Evolutionary conservation across 2,329 filamentous ascomycete genomes (phyloP).

Genomic region (Phaeosphaeria sp.): DNA sequence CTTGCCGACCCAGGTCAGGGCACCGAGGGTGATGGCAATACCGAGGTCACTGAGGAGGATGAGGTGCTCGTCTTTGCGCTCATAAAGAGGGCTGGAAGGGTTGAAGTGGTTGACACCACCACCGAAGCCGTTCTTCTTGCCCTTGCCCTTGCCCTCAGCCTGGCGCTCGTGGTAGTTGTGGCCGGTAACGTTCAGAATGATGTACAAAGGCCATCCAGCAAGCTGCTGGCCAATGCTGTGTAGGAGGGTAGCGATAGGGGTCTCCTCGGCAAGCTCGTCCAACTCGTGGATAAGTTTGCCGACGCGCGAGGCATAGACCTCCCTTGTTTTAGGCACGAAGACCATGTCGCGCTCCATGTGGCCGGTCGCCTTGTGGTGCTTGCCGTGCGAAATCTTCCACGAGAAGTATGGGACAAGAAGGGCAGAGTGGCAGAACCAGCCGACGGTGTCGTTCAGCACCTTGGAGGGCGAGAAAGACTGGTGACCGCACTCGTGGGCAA

Average conservation of each 20-base stretch:
- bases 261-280: slow-evolving; percentile 90
- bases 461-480: slow-evolving; percentile 95
- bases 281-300: slow-evolving; percentile 82
- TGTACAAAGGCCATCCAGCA: slow-evolving; percentile 90
- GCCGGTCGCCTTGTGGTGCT: slow-evolving; percentile 99
- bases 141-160: slow-evolving; percentile 88
- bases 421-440: slow-evolving; percentile 87
- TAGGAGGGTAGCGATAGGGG: slow-evolving; percentile 79
- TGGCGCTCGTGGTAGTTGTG: slow-evolving; percentile 94
- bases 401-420: slow-evolving; percentile 97
- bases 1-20: slow-evolving; percentile 72
- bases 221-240: slow-evolving; percentile 85
- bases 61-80: slow-evolving; percentile 86
- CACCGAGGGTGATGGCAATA: slow-evolving; percentile 63
- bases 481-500: slow-evolving; percentile 98
- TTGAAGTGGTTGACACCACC: slow-evolving; percentile 95
- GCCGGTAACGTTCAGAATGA: slow-evolving; percentile 90
- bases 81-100: slow-evolving; percentile 86
- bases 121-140: slow-evolving; percentile 83
- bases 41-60: slow-evolving; percentile 89
- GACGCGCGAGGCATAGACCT: slow-evolving; percentile 77
- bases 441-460: slow-evolving; percentile 86
- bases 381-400: slow-evolving; percentile 99
- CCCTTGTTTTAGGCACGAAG: slow-evolving; percentile 90
- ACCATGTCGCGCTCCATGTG: slow-evolving; percentile 99